Evolutionary conservation across 139 green algal species (phyloP), one percentile per base, ranked within the genome.

Genomic region (Yamagishiella unicocca): DNA sequence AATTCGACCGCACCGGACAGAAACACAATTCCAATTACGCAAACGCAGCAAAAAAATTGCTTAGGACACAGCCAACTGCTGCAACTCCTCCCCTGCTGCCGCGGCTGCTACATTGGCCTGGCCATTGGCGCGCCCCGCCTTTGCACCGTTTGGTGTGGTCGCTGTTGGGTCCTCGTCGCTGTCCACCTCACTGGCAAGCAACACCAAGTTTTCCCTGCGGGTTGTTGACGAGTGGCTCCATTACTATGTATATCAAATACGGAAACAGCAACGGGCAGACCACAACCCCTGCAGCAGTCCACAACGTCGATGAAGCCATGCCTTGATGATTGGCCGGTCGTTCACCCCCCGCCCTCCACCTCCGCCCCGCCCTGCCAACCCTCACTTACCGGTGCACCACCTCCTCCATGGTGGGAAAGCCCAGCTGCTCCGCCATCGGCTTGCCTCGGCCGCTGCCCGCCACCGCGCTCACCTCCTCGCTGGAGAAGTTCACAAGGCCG

Each of bases 401-500:
- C 76, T 88, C 90, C 54, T 91, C 73, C 66, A 89, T 91, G 54
- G 78, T 75, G 38, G 67, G 71, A 58, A 87, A 87, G 53, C 79
- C 87, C n/a, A 90, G 53, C n/a, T 83, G 68, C 4, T 72, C 78
- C n/a, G 46, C 55, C 67, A 87, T 81, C 14, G 43, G 35, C 40
- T 54, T 35, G 55, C 55, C 45, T 2, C 29, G 10, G 31, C 72
- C 33, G 79, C 27, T 45, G 40, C 85, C 87, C 54, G 40, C 40
- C 67, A 87, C 55, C 54, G 68, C 61, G 19, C 33, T 19, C 8
- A 88, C 58, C 70, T 90, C 93, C 7, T 88, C 71, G 24, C 76
- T 50, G 31, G 61, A 81, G 89, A 97, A 98, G 90, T 99, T 99
- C 37, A 93, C 88, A 22, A 99, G 91, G 1, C 94, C 96, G 2